These are phyloP conservation scores for Teunomyces kruisii DNA, from an alignment of 805 yeast genomes.

Conservation along the genomic window DNA sequence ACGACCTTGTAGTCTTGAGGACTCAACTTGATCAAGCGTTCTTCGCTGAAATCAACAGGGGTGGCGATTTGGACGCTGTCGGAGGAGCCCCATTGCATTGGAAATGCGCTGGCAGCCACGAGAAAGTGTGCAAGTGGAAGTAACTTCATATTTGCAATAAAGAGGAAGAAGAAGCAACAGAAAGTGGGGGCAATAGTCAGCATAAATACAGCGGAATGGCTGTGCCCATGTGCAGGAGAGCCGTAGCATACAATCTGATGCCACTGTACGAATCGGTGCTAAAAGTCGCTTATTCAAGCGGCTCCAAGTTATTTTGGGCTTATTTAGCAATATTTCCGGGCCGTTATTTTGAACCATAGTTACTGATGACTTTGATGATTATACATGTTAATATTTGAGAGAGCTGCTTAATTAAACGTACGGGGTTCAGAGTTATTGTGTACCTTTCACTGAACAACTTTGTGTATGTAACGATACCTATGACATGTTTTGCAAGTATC, in stretches of 20 bases:
- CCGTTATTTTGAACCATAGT: neutral
- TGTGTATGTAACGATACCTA: no score
- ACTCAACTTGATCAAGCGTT: slow-evolving; percentile 35
- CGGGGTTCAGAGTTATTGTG: no score
- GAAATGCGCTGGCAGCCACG: slow-evolving; percentile 4
- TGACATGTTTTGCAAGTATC: no score
- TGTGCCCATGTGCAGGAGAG: neutral
- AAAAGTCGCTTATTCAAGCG: neutral
- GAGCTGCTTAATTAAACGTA: no score
- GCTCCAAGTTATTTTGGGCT: neutral
- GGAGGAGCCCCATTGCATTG: neutral
- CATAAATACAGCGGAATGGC: neutral
- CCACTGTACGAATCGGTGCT: neutral
- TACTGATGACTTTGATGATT: neutral
- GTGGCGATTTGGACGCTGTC: neutral
- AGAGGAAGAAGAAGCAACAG: no score
- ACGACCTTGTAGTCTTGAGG: slow-evolving; percentile 31
- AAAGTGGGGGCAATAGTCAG: neutral
- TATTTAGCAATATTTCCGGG: neutral
- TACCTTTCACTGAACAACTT: neutral
- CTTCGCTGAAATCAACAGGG: slow-evolving; percentile 3
- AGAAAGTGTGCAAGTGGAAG: slow-evolving; percentile 1
- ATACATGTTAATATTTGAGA: no score
- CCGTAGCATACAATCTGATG: neutral
- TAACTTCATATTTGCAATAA: slow-evolving; percentile 1